Conservation (phyloP, 495 filamentous ascomycete species). For the Collariella sp. region DNA sequence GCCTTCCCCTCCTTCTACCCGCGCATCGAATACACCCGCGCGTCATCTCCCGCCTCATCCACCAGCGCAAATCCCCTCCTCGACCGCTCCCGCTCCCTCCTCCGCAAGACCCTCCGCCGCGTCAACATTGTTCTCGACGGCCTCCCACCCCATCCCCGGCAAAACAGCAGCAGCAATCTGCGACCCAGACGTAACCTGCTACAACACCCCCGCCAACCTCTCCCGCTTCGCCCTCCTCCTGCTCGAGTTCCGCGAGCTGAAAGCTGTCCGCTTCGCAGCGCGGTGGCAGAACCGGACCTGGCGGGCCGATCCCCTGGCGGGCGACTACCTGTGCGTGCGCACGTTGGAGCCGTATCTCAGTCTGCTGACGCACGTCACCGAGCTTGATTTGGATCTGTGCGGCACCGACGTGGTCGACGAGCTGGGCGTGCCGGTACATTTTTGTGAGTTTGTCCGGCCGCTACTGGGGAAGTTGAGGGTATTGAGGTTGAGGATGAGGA, state of each 20-base stretch:
- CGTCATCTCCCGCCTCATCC: conserved; percentile 18
- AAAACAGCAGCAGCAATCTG: background rate
- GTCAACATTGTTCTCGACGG: conserved; percentile 16
- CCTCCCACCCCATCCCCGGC: background rate
- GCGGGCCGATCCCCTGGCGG: conserved; percentile 10
- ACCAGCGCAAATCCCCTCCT: conserved; percentile 10
- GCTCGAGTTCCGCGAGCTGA: conserved; percentile 11
- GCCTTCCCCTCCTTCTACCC: conserved; percentile 13
- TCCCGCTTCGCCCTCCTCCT: conserved; percentile 8
- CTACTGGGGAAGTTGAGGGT: conserved; percentile 5
- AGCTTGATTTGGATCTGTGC: conserved; percentile 17
- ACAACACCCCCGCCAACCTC: conserved; percentile 13
- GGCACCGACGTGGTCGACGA: conserved; percentile 4
- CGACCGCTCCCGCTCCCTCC: conserved; percentile 3
- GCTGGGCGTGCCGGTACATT: background rate
- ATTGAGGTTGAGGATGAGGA: conserved; percentile 6
- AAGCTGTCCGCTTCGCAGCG: conserved; percentile 6
- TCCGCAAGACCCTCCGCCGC: conserved; percentile 7
- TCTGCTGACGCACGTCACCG: conserved; percentile 11
- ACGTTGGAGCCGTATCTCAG: conserved; percentile 10
- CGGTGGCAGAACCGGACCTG: conserved; percentile 8
- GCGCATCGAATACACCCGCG: conserved; percentile 15
- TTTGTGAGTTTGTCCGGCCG: conserved; percentile 10
- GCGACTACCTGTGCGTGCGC: conserved; percentile 3
- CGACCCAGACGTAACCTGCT: background rate